Evolutionary conservation across 2,329 filamentous ascomycete species (phyloP).

Genomic region (Celoporthe dispersa): DNA sequence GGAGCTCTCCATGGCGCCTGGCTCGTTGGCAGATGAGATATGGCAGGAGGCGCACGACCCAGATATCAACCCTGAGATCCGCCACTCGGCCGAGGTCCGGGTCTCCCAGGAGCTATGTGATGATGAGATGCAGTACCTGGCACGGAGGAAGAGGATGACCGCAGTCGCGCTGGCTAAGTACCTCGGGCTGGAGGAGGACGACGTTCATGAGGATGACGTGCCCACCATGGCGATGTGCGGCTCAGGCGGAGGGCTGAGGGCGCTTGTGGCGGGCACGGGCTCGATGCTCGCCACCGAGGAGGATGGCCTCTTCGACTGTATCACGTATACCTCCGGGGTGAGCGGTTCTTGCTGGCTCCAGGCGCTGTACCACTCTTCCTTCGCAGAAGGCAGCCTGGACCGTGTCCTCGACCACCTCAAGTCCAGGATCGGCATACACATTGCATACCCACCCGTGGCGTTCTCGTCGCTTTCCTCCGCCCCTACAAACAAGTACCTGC

Average conservation of each 20-base stretch:
- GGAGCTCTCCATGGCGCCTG: slow-evolving; percentile 85
- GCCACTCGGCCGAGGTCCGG: slow-evolving; percentile 78
- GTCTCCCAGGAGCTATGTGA: slow-evolving; percentile 80
- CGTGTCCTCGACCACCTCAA: slow-evolving; percentile 85
- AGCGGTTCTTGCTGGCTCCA: slow-evolving; percentile 97
- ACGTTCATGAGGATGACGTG: slow-evolving; percentile 91
- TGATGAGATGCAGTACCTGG: slow-evolving; percentile 78
- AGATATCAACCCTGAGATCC: slow-evolving; percentile 82
- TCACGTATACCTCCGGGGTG: slow-evolving; percentile 93
- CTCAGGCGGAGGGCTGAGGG: slow-evolving; percentile 87
- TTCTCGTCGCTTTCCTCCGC: slow-evolving; percentile 81
- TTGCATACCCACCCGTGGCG: slow-evolving; percentile 87
- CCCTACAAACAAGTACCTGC: slow-evolving; percentile 89
- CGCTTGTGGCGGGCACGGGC: slow-evolving; percentile 86
- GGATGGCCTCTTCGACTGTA: slow-evolving; percentile 88
- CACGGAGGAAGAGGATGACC: slow-evolving; percentile 69
- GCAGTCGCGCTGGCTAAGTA: slow-evolving; percentile 80
- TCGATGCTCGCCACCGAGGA: slow-evolving; percentile 85
- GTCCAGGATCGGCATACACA: slow-evolving; percentile 80
- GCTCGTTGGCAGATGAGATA: slow-evolving; percentile 88
- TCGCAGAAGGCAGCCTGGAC: slow-evolving; percentile 69
- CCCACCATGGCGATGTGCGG: slow-evolving; percentile 93
- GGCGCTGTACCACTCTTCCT: slow-evolving; percentile 80
- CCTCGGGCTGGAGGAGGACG: slow-evolving; percentile 74
- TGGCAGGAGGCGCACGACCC: slow-evolving; percentile 91